A percentile compares a stretch with the other conserved stretches of the same genome.
Conservation (phyloP, 345 rosid genomes). For the Rhodamnia argentea region DNA sequence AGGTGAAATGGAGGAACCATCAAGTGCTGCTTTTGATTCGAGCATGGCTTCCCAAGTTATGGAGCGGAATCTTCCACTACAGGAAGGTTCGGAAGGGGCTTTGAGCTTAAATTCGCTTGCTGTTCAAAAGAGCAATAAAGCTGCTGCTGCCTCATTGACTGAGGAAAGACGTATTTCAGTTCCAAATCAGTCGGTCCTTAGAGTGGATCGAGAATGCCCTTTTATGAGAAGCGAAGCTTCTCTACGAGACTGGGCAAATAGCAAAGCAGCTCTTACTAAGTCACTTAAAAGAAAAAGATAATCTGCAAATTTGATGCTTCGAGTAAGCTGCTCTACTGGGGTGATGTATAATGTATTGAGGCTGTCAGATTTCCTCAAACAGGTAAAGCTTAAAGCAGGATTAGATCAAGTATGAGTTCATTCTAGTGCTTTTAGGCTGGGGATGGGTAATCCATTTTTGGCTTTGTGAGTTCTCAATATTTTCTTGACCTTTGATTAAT, state of each 20-base stretch:
- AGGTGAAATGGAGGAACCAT: not conserved
- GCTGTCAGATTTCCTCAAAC: not conserved
- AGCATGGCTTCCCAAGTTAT: not conserved
- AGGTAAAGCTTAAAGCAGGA: not conserved
- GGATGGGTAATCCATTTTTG: not conserved
- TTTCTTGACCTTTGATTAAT: not conserved
- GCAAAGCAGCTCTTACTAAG: constrained; percentile 50
- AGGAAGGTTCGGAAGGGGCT: not conserved
- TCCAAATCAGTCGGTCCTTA: constrained; percentile 3
- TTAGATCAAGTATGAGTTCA: not conserved
- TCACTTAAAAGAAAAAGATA: constrained; percentile 33
- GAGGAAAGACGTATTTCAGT: constrained; percentile 8
- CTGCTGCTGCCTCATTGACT: constrained; percentile 5
- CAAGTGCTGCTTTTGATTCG: not conserved
- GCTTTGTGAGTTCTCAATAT: not conserved
- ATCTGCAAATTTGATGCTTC: not conserved
- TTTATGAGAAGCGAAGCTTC: constrained; percentile 75
- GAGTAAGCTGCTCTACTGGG: not conserved
- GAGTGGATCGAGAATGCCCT: constrained; percentile 41
- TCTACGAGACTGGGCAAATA: constrained; percentile 58
- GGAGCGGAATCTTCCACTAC: not conserved
- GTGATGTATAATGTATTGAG: not conserved
- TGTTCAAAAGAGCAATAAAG: not conserved
- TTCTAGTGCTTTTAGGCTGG: not conserved
- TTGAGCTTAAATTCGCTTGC: not conserved